phyloP scores from a whole-genome alignment of 345 rosid genomes.

The Isatis tinctoria region DNA sequence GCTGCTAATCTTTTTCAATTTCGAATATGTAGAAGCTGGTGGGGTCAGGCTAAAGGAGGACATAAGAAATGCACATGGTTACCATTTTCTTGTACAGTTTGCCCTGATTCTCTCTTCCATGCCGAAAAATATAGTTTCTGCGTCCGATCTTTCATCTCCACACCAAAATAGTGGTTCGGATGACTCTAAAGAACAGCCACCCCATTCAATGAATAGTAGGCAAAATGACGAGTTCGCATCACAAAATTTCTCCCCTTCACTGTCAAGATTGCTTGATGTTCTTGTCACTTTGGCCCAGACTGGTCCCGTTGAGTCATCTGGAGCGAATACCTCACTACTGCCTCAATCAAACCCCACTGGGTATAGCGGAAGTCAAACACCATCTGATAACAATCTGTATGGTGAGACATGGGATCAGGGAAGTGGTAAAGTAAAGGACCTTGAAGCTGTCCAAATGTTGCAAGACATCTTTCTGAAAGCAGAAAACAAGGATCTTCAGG shows the following conservation, averaged over 20 bases:
- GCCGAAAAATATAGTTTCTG: conserved; percentile 41
- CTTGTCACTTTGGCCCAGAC: conserved; percentile 83
- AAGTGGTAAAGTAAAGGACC: conserved; percentile 79
- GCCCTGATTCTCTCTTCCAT: conserved; percentile 67
- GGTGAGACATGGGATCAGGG: conserved; percentile 74
- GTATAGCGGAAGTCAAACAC: conserved; percentile 49
- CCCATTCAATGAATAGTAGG: neutral
- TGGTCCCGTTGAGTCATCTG: conserved; percentile 58
- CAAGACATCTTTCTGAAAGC: conserved; percentile 95
- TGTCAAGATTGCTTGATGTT: conserved; percentile 91
- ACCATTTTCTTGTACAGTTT: conserved; percentile 96
- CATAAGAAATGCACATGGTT: conserved; percentile 95
- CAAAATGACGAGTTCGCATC: conserved; percentile 41
- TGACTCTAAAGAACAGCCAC: conserved; percentile 31
- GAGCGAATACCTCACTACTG: conserved; percentile 44
- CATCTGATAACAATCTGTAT: conserved; percentile 46
- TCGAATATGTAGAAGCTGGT: conserved; percentile 67
- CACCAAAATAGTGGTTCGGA: conserved; percentile 22
- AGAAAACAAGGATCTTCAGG: conserved; percentile 66
- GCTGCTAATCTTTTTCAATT: conserved; percentile 32
- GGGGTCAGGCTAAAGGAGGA: conserved; percentile 89
- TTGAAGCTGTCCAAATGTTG: conserved; percentile 96
- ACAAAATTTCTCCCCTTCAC: conserved; percentile 55
- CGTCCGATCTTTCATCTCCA: conserved; percentile 32
- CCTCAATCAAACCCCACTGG: conserved; percentile 47